Evolutionary conservation across 1,284 basidiomycete species (phyloP).

Genomic region (Heterobasidion occidentale): DNA sequence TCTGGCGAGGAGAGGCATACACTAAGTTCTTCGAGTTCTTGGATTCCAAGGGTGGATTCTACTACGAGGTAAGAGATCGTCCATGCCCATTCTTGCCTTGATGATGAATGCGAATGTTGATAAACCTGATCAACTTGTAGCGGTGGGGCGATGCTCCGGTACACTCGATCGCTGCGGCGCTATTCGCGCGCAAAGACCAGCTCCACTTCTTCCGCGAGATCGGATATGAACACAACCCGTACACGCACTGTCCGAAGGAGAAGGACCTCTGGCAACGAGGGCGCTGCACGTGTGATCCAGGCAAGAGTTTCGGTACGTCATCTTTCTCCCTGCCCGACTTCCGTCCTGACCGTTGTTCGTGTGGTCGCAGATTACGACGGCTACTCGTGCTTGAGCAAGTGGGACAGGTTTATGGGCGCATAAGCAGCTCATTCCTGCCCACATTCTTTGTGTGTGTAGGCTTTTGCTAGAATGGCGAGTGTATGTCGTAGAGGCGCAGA

Average conservation of each 20-base stretch:
- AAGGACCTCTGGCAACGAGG: constrained; percentile 31
- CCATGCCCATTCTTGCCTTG: too few relatives aligned
- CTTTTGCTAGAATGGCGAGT: too few relatives aligned
- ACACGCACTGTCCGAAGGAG: constrained; percentile 42
- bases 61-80: constrained; percentile 51
- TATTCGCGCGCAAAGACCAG: constrained; percentile 32
- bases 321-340: constrained; percentile 1
- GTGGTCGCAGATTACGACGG: constrained; percentile 35
- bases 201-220: constrained; percentile 67
- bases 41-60: constrained; percentile 69
- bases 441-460: too few relatives aligned
- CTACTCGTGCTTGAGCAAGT: constrained; percentile 42
- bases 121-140: constrained; percentile 26
- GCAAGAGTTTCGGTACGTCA: constrained; percentile 21
- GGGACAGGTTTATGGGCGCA: constrained; percentile 21
- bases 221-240: constrained; percentile 47
- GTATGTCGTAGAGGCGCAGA: too few relatives aligned
- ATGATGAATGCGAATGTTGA: too few relatives aligned
- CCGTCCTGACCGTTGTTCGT: neutral
- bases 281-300: constrained; percentile 35
- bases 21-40: constrained; percentile 66
- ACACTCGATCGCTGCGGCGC: constrained; percentile 56
- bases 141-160: constrained; percentile 80
- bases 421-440: neutral
- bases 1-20: constrained; percentile 59